Base-by-base conservation (phyloP, 345 rosid species). In the Lepidium aucheri region DNA sequence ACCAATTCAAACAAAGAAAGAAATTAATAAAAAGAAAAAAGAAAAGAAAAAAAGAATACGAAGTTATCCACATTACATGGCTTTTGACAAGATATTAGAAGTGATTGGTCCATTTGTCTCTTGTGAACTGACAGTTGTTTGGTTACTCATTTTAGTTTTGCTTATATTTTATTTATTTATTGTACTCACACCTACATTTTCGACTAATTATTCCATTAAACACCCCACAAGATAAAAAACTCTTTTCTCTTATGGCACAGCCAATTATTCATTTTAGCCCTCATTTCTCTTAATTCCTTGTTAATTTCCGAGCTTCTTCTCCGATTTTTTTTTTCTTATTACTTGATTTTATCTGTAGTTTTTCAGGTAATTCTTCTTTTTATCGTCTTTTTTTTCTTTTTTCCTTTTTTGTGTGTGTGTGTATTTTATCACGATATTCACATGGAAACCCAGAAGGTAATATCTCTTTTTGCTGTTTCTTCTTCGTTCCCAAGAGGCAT, bases 381-480 rank as follows among this genome's bases (percentile, higher is more conserved):
- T n/a, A n/a, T n/a, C n/a, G n/a, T n/a, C n/a, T n/a, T n/a, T n/a
- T n/a, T n/a, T n/a, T n/a, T n/a, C n/a, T n/a, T n/a, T n/a, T n/a
- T n/a, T n/a, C n/a, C n/a, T n/a, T n/a, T n/a, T n/a, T n/a, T n/a
- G n/a, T n/a, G n/a, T n/a, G n/a, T n/a, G n/a, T 32, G 18, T 59
- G 15, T 73, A 74, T 72, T 74, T 74, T 69, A 78, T 80, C 79
- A 78, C 83, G 76, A 79, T 82, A 65, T 68, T 77, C 86, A 83
- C 87, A 87, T 83, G 88, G 80, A 76, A 75, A 53, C 75, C 78
- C 83, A 57, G 81, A 80, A 64, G 88, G 85, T 80, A 81, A 72
- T 49, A 56, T 30, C 20, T 49, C 28, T 40, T n/a, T 60, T 50
- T 44, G 33, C 22, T 65, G 60, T 40, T 65, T 56, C 76, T 71